Conservation (phyloP, 352 stramenopile genomes). For the Phytophthora vignae region DNA sequence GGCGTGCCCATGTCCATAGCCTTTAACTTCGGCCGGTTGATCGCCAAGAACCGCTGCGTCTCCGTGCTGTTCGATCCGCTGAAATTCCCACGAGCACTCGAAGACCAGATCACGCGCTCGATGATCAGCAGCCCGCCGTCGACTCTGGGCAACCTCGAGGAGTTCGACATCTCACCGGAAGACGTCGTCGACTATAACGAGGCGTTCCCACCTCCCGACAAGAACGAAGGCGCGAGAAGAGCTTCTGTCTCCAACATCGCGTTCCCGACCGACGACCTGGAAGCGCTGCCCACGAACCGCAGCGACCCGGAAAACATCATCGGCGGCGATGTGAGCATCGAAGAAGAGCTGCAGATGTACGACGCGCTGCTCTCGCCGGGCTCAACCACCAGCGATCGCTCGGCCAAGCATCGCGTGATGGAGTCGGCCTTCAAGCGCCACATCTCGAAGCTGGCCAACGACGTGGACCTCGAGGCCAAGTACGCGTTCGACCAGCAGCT, state of each 20-base stretch:
- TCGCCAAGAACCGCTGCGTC: conserved; percentile 80
- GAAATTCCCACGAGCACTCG: conserved; percentile 63
- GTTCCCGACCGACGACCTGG: conserved; percentile 47
- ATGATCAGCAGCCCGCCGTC: conserved; percentile 57
- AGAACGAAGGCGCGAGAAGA: conserved; percentile 19
- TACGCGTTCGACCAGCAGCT: conserved; percentile 63
- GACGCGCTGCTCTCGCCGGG: conserved; percentile 52
- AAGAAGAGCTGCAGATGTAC: conserved; percentile 65
- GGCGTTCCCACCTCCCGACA: conserved; percentile 18
- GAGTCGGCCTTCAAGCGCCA: conserved; percentile 71
- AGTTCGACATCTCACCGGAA: conserved; percentile 69
- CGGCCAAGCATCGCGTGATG: conserved; percentile 49
- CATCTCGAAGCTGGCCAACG: conserved; percentile 53
- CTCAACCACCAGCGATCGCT: conserved; percentile 15
- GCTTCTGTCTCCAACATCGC: conserved; percentile 15
- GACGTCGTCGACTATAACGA: conserved; percentile 45
- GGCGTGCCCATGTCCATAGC: conserved; percentile 65
- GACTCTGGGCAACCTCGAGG: conserved; percentile 55
- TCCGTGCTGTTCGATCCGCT: conserved; percentile 77
- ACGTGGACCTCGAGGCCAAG: conserved; percentile 66
- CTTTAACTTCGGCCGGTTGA: conserved; percentile 73
- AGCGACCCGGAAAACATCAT: conserved; percentile 69
- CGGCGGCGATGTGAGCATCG: conserved; percentile 45
- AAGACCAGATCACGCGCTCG: conserved; percentile 66
- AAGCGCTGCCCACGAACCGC: conserved; percentile 55